A percentile compares a stretch with the other conserved stretches of the same genome.
Evolutionary conservation across 1,284 basidiomycete genomes (phyloP).

Genomic region (Bjerkandera adusta): DNA sequence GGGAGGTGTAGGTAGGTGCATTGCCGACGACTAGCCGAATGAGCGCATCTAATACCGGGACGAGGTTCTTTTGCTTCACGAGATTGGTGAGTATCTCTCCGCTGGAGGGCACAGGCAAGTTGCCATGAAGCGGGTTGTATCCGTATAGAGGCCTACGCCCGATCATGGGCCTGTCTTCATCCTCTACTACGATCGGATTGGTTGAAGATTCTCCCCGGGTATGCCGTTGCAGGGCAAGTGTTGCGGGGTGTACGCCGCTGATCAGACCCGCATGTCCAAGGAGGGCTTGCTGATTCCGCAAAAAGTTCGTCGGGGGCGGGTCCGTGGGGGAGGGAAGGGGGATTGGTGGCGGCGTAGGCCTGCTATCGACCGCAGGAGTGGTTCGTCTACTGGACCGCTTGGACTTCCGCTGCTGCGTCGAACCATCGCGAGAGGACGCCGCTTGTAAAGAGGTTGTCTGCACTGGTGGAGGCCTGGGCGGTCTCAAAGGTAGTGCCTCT

Average conservation of each 20-base stretch:
- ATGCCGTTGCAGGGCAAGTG: conserved; percentile 37
- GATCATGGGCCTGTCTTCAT: conserved; percentile 36
- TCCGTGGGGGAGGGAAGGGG: conserved; percentile 55
- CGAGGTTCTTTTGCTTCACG: conserved; percentile 61
- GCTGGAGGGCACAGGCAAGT: conserved; percentile 45
- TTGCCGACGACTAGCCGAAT: conserved; percentile 43
- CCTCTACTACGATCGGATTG: conserved; percentile 71
- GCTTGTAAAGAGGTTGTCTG: conserved; percentile 11
- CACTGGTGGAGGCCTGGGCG: conserved; percentile 14
- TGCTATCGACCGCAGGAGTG: conserved; percentile 25
- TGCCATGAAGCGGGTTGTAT: conserved; percentile 20
- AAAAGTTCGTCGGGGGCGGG: conserved; percentile 63
- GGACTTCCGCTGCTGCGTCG: conserved; percentile 24
- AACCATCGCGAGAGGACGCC: conserved; percentile 9
- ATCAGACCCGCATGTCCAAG: conserved; percentile 70
- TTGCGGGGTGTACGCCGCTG: conserved; percentile 58
- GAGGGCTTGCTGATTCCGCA: conserved; percentile 68
- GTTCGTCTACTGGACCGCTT: conserved; percentile 30
- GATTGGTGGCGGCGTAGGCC: conserved; percentile 50
- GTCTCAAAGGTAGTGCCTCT: conserved; percentile 10
- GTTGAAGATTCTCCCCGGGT: conserved; percentile 49
- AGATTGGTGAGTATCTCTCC: conserved; percentile 60
- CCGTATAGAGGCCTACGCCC: conserved; percentile 17
- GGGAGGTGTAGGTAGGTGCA: background rate
- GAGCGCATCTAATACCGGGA: conserved; percentile 60